Evolutionary conservation across 2,329 filamentous ascomycete genomes (phyloP), one percentile per base, ranked within the genome.

Genomic region (Fusarium vanettenii): DNA sequence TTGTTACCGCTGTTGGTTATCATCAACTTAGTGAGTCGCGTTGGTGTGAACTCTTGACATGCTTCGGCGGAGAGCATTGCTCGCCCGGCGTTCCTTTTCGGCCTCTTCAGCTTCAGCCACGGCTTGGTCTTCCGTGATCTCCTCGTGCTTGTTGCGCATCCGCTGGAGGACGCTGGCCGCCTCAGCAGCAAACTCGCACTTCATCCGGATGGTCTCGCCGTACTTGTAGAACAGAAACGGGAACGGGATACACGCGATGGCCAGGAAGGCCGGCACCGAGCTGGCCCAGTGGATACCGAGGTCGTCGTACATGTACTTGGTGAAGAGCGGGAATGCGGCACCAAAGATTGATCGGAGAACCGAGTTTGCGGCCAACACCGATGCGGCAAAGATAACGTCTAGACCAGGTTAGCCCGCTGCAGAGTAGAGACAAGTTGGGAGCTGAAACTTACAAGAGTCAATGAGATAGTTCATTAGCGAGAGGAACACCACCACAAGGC

Each of bases 191-290:
- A 89, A 95, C 84, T 92, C 92, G 87, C 93, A 94, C 79, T 87
- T 89, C 80, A 87, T 84, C 25, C 93, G 88, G 76, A 95, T 92
- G 11, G 62, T 60, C 39, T 79, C 31, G 72, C 93, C 93, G 80
- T 94, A 94, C 76, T 89, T 91, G 84, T 93, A 94, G 82, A 96
- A 94, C 18, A 96, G 81, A 81, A 93, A 92, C 0, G 94, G 93
- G 78, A 94, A 92, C 0, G 94, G 93, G 20, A 94, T 85, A 81
- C 93, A 95, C 13, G 87, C 88, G 5, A 95, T 81, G 0, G 93
- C 90, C 5, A 96, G 85, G 84, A 96, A 95, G 1, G 91, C 94
- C 0, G 93, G 93, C 16, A 96, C 85, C 0, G 90, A 91, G 37
- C 88, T 91, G 1, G 92, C 94, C 94, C 93, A 95, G 84, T 95